Conservation (phyloP, 2,329 filamentous ascomycete genomes). For the Xylariales sp. region DNA sequence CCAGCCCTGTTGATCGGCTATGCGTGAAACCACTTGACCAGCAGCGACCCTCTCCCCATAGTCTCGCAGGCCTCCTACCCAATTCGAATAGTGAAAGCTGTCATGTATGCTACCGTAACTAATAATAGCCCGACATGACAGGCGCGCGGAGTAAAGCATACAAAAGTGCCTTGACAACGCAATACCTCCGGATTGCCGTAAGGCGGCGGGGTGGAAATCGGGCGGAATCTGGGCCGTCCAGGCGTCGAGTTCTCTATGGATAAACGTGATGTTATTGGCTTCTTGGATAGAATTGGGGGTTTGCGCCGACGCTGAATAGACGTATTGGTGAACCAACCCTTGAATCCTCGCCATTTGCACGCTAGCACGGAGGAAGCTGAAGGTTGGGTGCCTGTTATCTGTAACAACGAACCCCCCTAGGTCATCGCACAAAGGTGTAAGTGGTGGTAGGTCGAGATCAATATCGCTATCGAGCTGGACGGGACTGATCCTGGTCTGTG, state of each 20-base stretch:
- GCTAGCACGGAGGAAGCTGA: conserved; percentile 53
- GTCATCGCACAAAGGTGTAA: conserved; percentile 46
- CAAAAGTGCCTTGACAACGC: conserved; percentile 35
- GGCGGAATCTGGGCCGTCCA: conserved; percentile 28
- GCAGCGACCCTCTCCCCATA: conserved; percentile 43
- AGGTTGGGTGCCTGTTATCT: conserved; percentile 45
- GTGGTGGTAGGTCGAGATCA: conserved; percentile 51
- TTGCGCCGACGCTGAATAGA: conserved; percentile 46
- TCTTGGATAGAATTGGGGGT: conserved; percentile 43
- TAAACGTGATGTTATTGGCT: conserved; percentile 38
- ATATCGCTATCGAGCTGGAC: conserved; percentile 54
- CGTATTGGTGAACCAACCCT: conserved; percentile 53
- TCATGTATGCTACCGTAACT: conserved; percentile 36
- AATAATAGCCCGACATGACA: conserved; percentile 34
- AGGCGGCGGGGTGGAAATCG: conserved; percentile 23
- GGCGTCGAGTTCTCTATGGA: conserved; percentile 26
- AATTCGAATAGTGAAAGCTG: conserved; percentile 39
- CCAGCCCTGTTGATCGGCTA: conserved; percentile 48
- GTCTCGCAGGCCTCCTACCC: conserved; percentile 32
- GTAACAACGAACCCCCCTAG: conserved; percentile 51
- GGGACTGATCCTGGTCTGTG: conserved; percentile 51
- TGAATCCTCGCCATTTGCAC: conserved; percentile 54
- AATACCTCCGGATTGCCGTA: conserved; percentile 9
- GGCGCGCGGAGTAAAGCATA: conserved; percentile 33
- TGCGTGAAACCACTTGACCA: conserved; percentile 24